Evolutionary conservation across 2,329 filamentous ascomycete genomes (phyloP).

Genomic region (Helotiales sp.): DNA sequence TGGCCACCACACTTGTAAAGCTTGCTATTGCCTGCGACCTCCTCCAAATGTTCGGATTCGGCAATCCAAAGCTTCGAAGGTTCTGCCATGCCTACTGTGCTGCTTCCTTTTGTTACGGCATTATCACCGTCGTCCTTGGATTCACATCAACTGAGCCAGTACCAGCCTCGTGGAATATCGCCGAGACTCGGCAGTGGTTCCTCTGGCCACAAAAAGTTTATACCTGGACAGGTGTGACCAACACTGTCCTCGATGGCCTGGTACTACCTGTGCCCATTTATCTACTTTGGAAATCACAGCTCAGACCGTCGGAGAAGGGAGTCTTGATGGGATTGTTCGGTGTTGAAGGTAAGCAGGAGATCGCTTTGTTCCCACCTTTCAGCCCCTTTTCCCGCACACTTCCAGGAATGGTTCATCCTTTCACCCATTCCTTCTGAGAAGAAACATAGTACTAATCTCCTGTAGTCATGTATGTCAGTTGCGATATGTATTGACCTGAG

Average conservation of each 20-base stretch:
- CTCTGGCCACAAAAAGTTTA: background rate
- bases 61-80: background rate
- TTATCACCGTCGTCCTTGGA: background rate
- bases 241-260: background rate
- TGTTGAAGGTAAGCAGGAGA: no score
- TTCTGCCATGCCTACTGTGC: background rate
- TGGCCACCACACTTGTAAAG: slow-evolving; percentile 11
- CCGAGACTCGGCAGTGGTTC: background rate
- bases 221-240: background rate
- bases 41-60: slow-evolving; percentile 12
- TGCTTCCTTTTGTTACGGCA: background rate
- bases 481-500: no score
- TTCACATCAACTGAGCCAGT: background rate
- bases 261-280: background rate
- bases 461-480: no score
- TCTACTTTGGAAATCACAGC: background rate
- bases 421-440: no score
- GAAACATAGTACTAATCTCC: no score
- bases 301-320: background rate
- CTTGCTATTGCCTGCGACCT: slow-evolving; percentile 13
- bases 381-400: no score
- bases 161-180: background rate
- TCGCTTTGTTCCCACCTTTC: no score
- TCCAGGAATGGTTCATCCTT: no score
- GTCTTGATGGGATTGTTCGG: background rate